Conservation (phyloP, 2,329 filamentous ascomycete species). For the Didymella pomorum region DNA sequence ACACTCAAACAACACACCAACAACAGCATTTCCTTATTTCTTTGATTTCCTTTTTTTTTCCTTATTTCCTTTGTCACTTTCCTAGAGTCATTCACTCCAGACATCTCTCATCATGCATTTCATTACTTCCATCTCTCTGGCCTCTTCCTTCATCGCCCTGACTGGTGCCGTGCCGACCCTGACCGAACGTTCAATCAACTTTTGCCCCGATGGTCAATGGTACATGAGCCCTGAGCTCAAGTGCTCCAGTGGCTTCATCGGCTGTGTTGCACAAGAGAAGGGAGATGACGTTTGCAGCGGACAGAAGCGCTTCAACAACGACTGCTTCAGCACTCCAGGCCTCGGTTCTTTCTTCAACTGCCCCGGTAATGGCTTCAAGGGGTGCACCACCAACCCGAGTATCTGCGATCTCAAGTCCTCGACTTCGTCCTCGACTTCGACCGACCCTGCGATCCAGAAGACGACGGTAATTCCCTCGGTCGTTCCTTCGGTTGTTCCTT, state of each 20-base stretch:
- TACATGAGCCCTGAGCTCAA: not conserved
- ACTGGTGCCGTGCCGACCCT: not conserved
- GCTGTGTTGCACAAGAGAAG: not conserved
- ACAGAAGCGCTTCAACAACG: not conserved
- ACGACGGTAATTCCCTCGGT: too few relatives aligned
- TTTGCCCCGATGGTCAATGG: constrained; percentile 1
- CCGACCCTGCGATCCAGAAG: not conserved
- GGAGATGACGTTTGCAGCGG: not conserved
- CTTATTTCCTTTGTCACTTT: constrained; percentile 4
- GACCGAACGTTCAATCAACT: not conserved
- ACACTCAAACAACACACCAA: not conserved
- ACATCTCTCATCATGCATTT: not conserved
- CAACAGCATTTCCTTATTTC: not conserved
- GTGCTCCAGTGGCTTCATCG: constrained; percentile 3
- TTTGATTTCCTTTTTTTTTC: not conserved
- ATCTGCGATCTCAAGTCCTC: not conserved
- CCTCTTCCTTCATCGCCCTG: not conserved
- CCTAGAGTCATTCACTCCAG: not conserved
- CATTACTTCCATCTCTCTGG: not conserved
- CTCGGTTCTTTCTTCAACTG: constrained; percentile 2
- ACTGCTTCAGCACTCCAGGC: not conserved
- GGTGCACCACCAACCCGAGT: not conserved
- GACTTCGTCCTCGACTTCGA: not conserved
- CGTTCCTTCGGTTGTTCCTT: not conserved
- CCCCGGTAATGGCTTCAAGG: not conserved